Base-by-base conservation (phyloP, 306 rosid genomes). In the Medicago lupulina region DNA sequence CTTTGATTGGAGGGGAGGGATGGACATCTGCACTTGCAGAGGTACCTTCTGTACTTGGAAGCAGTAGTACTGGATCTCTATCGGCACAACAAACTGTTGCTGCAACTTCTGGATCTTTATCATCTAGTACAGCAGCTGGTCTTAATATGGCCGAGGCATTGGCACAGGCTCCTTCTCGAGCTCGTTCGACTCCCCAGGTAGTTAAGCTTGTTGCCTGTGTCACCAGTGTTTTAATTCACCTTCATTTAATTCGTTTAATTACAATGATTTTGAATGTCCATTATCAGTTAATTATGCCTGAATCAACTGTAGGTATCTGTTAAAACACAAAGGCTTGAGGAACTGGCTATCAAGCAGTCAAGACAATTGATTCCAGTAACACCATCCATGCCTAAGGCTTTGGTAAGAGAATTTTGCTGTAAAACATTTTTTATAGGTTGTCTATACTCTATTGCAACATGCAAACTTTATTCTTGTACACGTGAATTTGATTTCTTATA, bases 141-240 rank as follows among this genome's bases (percentile, higher is more conserved):
- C 97, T 91, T 67, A 93, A 93, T 73, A 93, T 94, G 97, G 98
- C 97, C 59, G 98, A 91, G 83, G 96, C 98, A 28, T 86, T 94
- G 79, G 86, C 84, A 51, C 96, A 94, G 77, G 86, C 87, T 83
- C 98, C 98, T 60, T 82, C 89, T 39, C 88, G 94, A 64, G 83
- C 90, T 81, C 90, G 87, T 68, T 74, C 91, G 71, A 64, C 85
- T 77, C 93, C 98, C 18, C 97, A 89, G 93, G 96, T 88, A 89
- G 80, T 68, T 65, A 81, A 79, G 72, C 75, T 75, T 73, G 73
- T 78, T 67, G 31, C 25, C 7, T 72, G 14, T 59, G 40, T 76
- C 60, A 62, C 62, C 17, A 23, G 76, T 28, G 43, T 79, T 53
- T 54, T 53, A 65, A 14, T 54, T 76, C 67, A 5, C 61, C 43